Evolutionary conservation across 768 basidiomycete genomes (phyloP).

Genomic region (Termitomyces heimii): DNA sequence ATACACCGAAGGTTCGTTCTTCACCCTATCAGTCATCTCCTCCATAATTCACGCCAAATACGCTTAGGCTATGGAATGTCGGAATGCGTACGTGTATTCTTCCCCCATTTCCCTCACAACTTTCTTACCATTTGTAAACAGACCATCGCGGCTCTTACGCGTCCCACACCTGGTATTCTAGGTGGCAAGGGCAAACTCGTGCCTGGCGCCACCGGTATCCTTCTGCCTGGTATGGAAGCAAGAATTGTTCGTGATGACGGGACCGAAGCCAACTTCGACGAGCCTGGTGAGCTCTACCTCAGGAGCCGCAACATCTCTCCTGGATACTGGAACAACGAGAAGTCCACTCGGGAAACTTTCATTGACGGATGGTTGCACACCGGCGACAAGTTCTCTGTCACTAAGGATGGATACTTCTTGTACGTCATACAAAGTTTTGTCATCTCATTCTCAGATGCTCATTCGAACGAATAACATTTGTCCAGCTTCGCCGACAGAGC

Average conservation of each 20-base stretch:
- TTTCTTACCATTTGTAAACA: slow-evolving; percentile 14
- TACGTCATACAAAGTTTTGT: slow-evolving; percentile 24
- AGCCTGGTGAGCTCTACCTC: slow-evolving; percentile 61
- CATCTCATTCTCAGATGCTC: not conserved
- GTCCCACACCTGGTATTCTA: slow-evolving; percentile 40
- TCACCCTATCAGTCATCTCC: not conserved
- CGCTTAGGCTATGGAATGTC: slow-evolving; percentile 65
- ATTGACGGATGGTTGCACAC: slow-evolving; percentile 69
- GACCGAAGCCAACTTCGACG: slow-evolving; percentile 40
- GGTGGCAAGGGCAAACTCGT: slow-evolving; percentile 33
- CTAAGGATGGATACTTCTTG: slow-evolving; percentile 62
- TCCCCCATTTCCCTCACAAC: not conserved
- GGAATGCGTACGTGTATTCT: slow-evolving; percentile 43
- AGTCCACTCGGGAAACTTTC: slow-evolving; percentile 64
- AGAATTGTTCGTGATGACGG: slow-evolving; percentile 51
- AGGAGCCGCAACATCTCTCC: slow-evolving; percentile 47
- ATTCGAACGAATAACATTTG: not conserved
- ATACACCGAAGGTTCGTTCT: slow-evolving; percentile 40
- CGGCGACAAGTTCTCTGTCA: slow-evolving; percentile 63
- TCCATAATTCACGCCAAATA: not conserved
- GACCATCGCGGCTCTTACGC: slow-evolving; percentile 48
- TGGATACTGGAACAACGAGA: slow-evolving; percentile 71
- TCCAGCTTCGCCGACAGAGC: slow-evolving; percentile 66
- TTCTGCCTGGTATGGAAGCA: slow-evolving; percentile 54
- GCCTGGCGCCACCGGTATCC: slow-evolving; percentile 46